These are phyloP conservation scores for Fraxinus americana DNA, from an alignment of 257 asterid genomes.

Conservation along the genomic window DNA sequence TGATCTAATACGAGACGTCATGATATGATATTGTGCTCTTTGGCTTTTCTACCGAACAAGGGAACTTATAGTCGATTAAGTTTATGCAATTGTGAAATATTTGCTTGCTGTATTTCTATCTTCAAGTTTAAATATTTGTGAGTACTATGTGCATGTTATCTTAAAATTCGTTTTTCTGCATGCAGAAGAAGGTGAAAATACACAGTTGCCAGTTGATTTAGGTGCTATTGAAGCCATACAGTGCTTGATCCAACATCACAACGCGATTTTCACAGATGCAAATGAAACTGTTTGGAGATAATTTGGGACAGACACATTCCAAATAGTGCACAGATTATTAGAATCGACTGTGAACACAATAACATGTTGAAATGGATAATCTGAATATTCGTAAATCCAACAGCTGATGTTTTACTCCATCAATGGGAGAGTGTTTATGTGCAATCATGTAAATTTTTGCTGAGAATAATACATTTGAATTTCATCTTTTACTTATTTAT, in stretches of 20 bases:
- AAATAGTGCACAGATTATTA: background rate
- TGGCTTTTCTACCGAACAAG: background rate
- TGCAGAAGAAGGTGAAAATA: conserved; percentile 63
- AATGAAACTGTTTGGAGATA: conserved; percentile 81
- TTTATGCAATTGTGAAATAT: background rate
- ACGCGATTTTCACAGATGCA: conserved; percentile 82
- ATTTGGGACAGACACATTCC: background rate
- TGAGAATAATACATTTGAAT: background rate
- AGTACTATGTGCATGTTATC: background rate
- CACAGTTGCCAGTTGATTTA: conserved; percentile 60
- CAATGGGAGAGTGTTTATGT: conserved; percentile 7
- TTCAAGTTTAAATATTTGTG: background rate
- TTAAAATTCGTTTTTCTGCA: conserved; percentile 10
- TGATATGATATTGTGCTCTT: background rate
- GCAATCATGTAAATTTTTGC: conserved; percentile 16
- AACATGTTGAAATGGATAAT: conserved; percentile 9
- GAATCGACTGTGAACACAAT: background rate
- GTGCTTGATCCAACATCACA: conserved; percentile 86
- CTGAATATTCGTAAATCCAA: background rate
- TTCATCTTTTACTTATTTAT: background rate
- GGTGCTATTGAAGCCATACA: conserved; percentile 84
- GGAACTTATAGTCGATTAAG: background rate
- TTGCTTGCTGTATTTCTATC: background rate
- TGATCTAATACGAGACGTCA: background rate
- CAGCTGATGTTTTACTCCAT: background rate